Evolutionary conservation across 345 rosid species (phyloP).

Genomic region (Boechera retrofracta): DNA sequence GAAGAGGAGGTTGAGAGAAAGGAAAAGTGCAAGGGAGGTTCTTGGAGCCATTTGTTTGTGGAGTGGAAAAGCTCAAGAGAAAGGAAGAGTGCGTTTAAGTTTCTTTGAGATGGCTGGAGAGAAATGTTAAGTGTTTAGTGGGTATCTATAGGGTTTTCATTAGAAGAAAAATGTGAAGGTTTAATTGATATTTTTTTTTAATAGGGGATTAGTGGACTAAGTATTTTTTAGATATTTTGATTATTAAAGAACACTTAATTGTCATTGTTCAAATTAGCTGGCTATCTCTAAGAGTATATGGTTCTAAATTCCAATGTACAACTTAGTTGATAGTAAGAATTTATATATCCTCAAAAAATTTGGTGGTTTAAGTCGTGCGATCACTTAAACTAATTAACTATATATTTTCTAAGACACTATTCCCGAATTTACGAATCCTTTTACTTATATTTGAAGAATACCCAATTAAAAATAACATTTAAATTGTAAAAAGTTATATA

Average conservation of each 20-base stretch:
- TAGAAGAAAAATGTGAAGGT: not conserved
- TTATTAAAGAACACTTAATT: not conserved
- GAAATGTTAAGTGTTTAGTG: constrained; percentile 13
- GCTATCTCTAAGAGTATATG: not conserved
- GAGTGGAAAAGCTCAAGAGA: constrained; percentile 1
- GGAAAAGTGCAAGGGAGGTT: constrained; percentile 58
- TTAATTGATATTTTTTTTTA: not conserved
- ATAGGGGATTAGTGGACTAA: constrained; percentile 1
- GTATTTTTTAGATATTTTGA: not conserved
- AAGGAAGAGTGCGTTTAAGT: not conserved
- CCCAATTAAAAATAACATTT: too few species aligned
- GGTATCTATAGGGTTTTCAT: constrained; percentile 37
- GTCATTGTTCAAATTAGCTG: constrained; percentile 28
- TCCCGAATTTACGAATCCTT: not conserved
- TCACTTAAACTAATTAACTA: not conserved
- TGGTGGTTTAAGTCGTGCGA: not conserved
- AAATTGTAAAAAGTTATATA: too few species aligned
- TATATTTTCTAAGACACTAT: not conserved
- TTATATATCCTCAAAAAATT: too few species aligned
- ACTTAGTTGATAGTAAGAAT: not conserved
- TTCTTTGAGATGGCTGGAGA: constrained; percentile 31
- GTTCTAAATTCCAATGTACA: not conserved
- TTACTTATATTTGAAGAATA: too few species aligned
- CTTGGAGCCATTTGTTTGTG: constrained; percentile 52
- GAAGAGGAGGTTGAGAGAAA: constrained; percentile 57